phyloP scores from a whole-genome alignment of 2,329 filamentous ascomycete genomes.

The Penicillium glabrum region DNA sequence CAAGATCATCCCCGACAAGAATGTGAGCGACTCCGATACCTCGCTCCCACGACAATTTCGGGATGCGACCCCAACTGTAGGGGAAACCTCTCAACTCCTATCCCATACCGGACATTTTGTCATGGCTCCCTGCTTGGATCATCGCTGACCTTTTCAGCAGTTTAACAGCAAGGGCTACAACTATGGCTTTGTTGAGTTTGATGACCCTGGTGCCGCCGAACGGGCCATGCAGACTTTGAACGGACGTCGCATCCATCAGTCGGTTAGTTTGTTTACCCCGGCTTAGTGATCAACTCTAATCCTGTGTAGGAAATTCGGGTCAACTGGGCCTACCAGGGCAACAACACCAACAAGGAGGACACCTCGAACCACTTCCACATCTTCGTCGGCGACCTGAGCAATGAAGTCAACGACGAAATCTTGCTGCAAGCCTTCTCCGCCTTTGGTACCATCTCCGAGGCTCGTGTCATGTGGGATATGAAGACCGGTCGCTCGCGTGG shows the following conservation, averaged over 20 bases:
- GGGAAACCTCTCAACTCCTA: neutral
- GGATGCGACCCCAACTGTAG: neutral
- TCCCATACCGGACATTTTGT: neutral
- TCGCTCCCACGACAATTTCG: neutral
- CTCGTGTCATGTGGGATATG: constrained; percentile 99
- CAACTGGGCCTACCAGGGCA: constrained; percentile 99
- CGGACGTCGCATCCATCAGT: constrained; percentile 90
- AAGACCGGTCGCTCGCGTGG: constrained; percentile 97
- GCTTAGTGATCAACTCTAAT: constrained; percentile 2
- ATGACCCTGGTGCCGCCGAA: constrained; percentile 94
- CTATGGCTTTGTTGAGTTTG: constrained; percentile 98
- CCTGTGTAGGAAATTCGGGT: constrained; percentile 83
- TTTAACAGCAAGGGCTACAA: constrained; percentile 91
- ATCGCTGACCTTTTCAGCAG: constrained; percentile 20
- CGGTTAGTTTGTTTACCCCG: constrained; percentile 51
- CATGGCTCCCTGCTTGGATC: neutral
- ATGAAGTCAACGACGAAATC: constrained; percentile 97
- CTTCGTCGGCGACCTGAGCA: constrained; percentile 95
- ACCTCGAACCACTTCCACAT: constrained; percentile 99
- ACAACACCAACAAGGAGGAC: constrained; percentile 90
- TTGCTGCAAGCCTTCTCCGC: constrained; percentile 91
- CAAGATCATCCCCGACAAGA: constrained; percentile 99
- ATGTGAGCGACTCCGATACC: constrained; percentile 63
- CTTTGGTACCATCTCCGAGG: constrained; percentile 94
- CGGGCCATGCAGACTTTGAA: constrained; percentile 97